phyloP scores from a whole-genome alignment of 192 early-diverging fungal genomes.

The Diversispora epigaea region DNA sequence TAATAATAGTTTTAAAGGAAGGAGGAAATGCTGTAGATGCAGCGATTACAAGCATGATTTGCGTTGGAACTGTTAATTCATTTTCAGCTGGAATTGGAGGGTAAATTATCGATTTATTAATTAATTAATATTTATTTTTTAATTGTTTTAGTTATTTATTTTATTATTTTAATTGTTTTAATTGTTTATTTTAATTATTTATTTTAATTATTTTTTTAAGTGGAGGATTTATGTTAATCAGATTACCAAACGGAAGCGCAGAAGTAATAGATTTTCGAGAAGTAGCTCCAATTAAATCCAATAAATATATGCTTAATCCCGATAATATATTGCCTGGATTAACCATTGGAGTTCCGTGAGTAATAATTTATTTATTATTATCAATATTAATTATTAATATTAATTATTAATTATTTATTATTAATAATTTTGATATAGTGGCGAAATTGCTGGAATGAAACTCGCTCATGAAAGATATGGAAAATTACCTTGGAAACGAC shows the following conservation, averaged over 20 bases:
- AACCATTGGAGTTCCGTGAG: conserved; percentile 73
- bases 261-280: conserved; percentile 90
- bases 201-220: conserved; percentile 39
- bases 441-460: conserved; percentile 86
- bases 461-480: conserved; percentile 76
- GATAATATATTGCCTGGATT: conserved; percentile 72
- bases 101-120: conserved; percentile 26
- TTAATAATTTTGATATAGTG: conserved; percentile 43
- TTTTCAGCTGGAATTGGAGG: conserved; percentile 89
- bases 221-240: conserved; percentile 91
- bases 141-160: neutral
- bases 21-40: conserved; percentile 91
- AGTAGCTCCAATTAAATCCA: conserved; percentile 70
- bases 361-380: conserved; percentile 18
- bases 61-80: conserved; percentile 81
- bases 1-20: conserved; percentile 60
- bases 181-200: neutral
- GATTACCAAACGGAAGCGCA: conserved; percentile 54
- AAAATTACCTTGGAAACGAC: conserved; percentile 74
- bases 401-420: conserved; percentile 25
- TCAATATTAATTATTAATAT: neutral
- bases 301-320: conserved; percentile 76
- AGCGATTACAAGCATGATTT: conserved; percentile 80
- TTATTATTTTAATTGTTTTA: neutral
- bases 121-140: neutral